These are phyloP conservation scores for Hyaloperonospora arabidopsidis DNA, from an alignment of 352 stramenopile genomes.

Conservation along the genomic window DNA sequence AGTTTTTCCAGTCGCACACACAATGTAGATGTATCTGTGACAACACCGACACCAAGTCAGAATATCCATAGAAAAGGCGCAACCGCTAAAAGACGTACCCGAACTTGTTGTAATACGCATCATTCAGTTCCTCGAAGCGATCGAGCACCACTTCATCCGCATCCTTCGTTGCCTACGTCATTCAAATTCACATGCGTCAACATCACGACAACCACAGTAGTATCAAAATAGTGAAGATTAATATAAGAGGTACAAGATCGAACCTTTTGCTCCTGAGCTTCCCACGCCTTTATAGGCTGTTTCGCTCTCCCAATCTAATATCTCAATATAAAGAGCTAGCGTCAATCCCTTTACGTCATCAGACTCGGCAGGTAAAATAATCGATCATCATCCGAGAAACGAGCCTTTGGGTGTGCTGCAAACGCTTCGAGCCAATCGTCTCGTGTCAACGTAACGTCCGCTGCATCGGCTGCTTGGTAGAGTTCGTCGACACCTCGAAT, in stretches of 20 bases:
- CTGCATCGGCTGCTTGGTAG: constrained; percentile 17
- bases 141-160: constrained; percentile 44
- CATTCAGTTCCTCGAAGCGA: constrained; percentile 56
- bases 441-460: constrained; percentile 31
- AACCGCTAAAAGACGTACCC: constrained; percentile 23
- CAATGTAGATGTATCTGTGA: constrained; percentile 69
- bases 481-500: not conserved
- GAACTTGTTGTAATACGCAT: constrained; percentile 60
- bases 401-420: constrained; percentile 48
- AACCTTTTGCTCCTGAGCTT: constrained; percentile 70
- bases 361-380: not conserved
- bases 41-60: not conserved
- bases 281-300: constrained; percentile 58
- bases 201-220: not conserved
- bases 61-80: not conserved
- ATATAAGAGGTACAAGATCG: too few species aligned
- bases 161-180: constrained; percentile 41
- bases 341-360: too few species aligned
- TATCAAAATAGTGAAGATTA: too few species aligned
- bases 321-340: not conserved
- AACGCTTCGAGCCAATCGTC: constrained; percentile 71
- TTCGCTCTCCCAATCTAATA: constrained; percentile 61
- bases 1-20: constrained; percentile 73
- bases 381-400: constrained; percentile 2
- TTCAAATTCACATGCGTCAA: not conserved